These are phyloP conservation scores for Fusarium compactum DNA, from an alignment of 2,329 filamentous ascomycete species.

Conservation along the genomic window DNA sequence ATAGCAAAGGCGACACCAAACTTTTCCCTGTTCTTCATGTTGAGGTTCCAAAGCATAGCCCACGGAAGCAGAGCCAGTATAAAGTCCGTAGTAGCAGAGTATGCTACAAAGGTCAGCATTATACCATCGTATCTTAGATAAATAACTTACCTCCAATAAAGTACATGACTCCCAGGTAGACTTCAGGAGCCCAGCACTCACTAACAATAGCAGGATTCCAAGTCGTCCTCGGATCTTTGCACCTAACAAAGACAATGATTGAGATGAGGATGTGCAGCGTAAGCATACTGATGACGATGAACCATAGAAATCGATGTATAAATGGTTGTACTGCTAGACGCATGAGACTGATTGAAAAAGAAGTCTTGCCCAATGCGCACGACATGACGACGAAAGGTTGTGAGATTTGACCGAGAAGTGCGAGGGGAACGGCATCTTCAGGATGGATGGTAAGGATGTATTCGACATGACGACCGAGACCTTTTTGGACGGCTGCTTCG, in stretches of 20 bases:
- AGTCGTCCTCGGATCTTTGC: constrained; percentile 29
- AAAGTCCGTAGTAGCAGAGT: constrained; percentile 36
- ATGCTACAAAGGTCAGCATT: not conserved
- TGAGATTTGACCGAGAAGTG: constrained; percentile 23
- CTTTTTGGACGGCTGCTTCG: constrained; percentile 25
- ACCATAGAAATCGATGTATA: constrained; percentile 32
- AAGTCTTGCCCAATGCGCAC: constrained; percentile 29
- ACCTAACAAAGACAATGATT: constrained; percentile 22
- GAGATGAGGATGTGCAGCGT: constrained; percentile 28
- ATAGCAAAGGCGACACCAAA: constrained; percentile 34
- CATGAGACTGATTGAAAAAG: constrained; percentile 37
- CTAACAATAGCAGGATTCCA: constrained; percentile 36
- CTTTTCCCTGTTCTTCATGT: constrained; percentile 40
- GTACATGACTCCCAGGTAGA: constrained; percentile 29
- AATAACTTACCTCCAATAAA: constrained; percentile 20
- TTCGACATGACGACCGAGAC: constrained; percentile 28
- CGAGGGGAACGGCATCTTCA: constrained; percentile 24
- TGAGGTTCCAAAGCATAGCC: constrained; percentile 38
- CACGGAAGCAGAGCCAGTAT: constrained; percentile 28
- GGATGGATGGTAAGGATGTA: constrained; percentile 17
- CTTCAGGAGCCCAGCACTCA: constrained; percentile 31
- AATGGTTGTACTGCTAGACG: constrained; percentile 25
- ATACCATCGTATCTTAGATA: fast-evolving
- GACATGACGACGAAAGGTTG: constrained; percentile 38
- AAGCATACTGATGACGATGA: constrained; percentile 27